A percentile compares a stretch with the other conserved stretches of the same genome.
Conservation (phyloP, 129 eudicot genomes). For the Flaveria bidentis region DNA sequence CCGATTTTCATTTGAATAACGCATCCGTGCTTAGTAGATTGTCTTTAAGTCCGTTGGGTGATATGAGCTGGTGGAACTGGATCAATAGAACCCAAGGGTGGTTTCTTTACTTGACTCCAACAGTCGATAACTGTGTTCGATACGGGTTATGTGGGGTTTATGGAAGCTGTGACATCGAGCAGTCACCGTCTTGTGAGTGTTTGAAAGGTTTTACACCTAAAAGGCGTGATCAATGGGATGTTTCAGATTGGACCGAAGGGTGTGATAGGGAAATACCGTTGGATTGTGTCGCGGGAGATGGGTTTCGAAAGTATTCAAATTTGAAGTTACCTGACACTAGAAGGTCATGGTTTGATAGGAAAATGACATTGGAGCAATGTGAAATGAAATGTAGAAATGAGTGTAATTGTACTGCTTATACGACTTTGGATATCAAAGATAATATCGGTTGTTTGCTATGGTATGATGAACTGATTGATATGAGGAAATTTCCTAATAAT, state of each 20-base stretch:
- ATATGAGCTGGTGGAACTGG: neutral
- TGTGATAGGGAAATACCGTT: neutral
- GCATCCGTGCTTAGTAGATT: neutral
- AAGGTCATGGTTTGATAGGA: neutral
- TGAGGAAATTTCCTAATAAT: neutral
- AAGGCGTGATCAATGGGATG: neutral
- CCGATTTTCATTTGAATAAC: slow-evolving; percentile 16
- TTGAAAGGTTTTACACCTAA: neutral
- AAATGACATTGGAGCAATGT: neutral
- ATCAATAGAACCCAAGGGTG: neutral
- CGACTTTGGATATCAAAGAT: neutral
- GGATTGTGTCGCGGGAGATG: neutral
- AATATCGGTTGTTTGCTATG: neutral
- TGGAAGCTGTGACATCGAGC: neutral
- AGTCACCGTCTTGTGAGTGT: neutral
- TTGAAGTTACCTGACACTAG: neutral
- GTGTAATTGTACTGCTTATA: neutral
- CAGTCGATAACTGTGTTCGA: neutral
- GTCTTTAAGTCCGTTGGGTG: neutral
- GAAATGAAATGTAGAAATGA: neutral
- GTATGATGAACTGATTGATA: neutral
- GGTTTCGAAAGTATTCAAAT: neutral
- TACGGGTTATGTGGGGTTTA: neutral
- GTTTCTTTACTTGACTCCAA: neutral
- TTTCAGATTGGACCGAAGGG: neutral